Evolutionary conservation across 345 rosid species (phyloP).

Genomic region (Theobroma cacao): DNA sequence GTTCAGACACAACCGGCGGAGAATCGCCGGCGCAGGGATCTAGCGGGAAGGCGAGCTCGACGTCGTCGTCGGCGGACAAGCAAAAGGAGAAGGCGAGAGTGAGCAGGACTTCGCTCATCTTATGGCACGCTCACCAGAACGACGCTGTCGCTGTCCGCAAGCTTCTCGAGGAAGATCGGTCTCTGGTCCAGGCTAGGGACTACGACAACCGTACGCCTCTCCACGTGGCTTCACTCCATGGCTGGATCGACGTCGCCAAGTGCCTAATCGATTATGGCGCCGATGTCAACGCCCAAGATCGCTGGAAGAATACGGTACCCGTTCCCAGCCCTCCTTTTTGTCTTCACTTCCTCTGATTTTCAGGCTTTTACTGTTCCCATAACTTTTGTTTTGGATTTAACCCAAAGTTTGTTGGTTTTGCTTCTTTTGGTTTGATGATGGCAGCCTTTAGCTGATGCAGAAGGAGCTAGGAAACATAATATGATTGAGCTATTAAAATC

Average conservation of each 20-base stretch:
- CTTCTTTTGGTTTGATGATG: constrained; percentile 10
- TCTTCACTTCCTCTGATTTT: not conserved
- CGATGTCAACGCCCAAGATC: constrained; percentile 98
- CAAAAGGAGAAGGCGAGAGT: constrained; percentile 97
- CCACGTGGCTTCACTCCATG: constrained; percentile 95
- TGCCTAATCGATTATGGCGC: constrained; percentile 87
- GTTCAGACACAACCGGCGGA: constrained; percentile 45
- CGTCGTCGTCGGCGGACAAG: constrained; percentile 49
- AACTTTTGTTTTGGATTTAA: not conserved
- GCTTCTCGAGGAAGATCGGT: constrained; percentile 85
- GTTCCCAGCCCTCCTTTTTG: not conserved
- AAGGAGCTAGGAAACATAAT: constrained; percentile 80
- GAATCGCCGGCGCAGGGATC: constrained; percentile 22
- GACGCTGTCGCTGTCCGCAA: constrained; percentile 79
- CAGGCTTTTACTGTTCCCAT: not conserved
- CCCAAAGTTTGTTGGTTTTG: not conserved
- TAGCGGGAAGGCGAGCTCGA: constrained; percentile 23
- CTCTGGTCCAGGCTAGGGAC: constrained; percentile 88
- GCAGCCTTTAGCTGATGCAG: constrained; percentile 98
- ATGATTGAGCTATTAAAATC: constrained; percentile 78
- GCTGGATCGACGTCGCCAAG: constrained; percentile 88
- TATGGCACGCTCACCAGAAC: constrained; percentile 99
- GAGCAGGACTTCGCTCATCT: constrained; percentile 90
- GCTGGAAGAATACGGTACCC: constrained; percentile 95
- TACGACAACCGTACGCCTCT: constrained; percentile 92